Conservation (phyloP, 306 rosid species). For the Casuarina equisetifolia region DNA sequence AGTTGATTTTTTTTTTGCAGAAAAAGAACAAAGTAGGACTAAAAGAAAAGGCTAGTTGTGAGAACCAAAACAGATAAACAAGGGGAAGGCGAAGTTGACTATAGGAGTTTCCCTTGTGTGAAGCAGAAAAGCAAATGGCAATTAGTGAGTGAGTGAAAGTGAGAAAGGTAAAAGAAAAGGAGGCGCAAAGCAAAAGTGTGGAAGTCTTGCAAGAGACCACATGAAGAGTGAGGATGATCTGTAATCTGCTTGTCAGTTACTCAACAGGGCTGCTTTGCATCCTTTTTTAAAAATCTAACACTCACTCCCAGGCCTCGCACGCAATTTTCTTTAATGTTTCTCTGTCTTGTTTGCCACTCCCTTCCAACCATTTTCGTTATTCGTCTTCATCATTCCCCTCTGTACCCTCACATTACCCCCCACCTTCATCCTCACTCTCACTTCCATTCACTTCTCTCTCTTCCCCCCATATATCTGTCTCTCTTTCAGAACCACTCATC, state of each 20-base stretch:
- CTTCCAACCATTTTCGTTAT: neutral
- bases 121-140: neutral
- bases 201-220: neutral
- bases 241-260: neutral
- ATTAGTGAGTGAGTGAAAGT: neutral
- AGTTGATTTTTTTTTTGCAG: too few species aligned
- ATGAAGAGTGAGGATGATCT: neutral
- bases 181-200: neutral
- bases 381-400: conserved; percentile 7
- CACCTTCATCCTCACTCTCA: neutral
- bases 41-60: neutral
- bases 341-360: neutral
- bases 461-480: conserved; percentile 7
- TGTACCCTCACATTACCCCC: neutral
- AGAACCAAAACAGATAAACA: neutral
- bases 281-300: neutral
- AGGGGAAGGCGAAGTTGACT: neutral
- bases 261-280: neutral
- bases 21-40: neutral
- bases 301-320: neutral
- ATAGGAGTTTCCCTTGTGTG: neutral
- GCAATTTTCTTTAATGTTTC: neutral
- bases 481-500: conserved; percentile 22
- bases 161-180: neutral
- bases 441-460: conserved; percentile 2